Percentiles rank a stretch among this genome's conserved stretches.
These are phyloP conservation scores for Cryptococcus wingfieldii DNA, from an alignment of 1,284 basidiomycete species.

Conservation along the genomic window DNA sequence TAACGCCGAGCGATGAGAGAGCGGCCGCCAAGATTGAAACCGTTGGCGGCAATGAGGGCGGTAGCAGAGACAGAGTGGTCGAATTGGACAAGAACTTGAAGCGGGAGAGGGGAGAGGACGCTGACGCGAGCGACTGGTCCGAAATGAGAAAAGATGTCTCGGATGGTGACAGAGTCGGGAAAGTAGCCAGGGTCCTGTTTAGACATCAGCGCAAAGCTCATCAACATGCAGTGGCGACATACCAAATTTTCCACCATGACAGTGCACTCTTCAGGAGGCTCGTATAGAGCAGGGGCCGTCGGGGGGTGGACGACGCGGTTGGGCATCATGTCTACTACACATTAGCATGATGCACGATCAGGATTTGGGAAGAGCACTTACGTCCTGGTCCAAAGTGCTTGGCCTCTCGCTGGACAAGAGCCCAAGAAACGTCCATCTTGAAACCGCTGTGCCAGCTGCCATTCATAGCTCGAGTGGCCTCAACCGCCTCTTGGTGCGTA, in stretches of 20 bases:
- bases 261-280: constrained; percentile 19
- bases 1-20: constrained; percentile 16
- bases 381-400: constrained; percentile 23
- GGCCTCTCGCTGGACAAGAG: constrained; percentile 42
- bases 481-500: constrained; percentile 31
- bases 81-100: constrained; percentile 36
- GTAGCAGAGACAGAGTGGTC: constrained; percentile 29
- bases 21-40: constrained; percentile 29
- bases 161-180: constrained; percentile 26
- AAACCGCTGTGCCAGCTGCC: constrained; percentile 36
- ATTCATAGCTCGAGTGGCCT: constrained; percentile 37
- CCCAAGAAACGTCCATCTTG: constrained; percentile 45
- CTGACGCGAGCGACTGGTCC: constrained; percentile 31
- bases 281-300: constrained; percentile 18
- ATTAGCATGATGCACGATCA: constrained; percentile 1
- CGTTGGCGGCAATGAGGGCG: constrained; percentile 29
- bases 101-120: constrained; percentile 17
- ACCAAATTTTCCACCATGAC: constrained; percentile 43
- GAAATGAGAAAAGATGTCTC: constrained; percentile 34
- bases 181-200: constrained; percentile 32
- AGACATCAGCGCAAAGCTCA: neutral
- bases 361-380: constrained; percentile 5
- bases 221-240: constrained; percentile 1
- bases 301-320: constrained; percentile 46
- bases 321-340: constrained; percentile 20